Evolutionary conservation across 148 eudicot genomes (phyloP).

Genomic region (Rheum nobile): DNA sequence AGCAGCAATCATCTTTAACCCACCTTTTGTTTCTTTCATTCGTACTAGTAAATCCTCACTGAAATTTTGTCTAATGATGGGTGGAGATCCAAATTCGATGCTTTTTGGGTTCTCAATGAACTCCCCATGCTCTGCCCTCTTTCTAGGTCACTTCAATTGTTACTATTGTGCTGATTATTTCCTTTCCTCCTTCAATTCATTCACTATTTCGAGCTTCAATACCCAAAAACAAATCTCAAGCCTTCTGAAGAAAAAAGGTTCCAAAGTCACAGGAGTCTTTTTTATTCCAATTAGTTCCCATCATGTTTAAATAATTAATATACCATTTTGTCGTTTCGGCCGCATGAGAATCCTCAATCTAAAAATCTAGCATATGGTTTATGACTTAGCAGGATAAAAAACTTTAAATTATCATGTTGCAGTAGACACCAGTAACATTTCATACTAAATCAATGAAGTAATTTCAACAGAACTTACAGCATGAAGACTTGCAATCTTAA

Average conservation of each 20-base stretch:
- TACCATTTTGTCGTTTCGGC: too few relatives aligned
- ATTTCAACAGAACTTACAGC: conserved; percentile 35
- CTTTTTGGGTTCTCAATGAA: too few relatives aligned
- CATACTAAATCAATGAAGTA: background rate
- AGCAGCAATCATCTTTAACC: background rate
- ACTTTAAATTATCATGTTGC: background rate
- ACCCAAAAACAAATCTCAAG: background rate
- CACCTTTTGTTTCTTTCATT: background rate
- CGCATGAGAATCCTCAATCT: background rate
- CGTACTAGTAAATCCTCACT: background rate
- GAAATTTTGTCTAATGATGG: too few relatives aligned
- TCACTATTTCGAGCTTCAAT: too few relatives aligned
- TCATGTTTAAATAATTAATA: too few relatives aligned
- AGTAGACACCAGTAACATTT: background rate
- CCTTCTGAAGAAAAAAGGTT: background rate
- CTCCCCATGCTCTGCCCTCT: background rate
- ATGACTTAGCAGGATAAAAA: background rate
- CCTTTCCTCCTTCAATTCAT: too few relatives aligned
- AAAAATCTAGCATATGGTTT: background rate
- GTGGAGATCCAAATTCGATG: too few relatives aligned
- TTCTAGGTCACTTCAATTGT: too few relatives aligned
- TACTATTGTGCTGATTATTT: too few relatives aligned
- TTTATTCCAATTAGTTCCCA: too few relatives aligned
- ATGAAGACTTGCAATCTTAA: conserved; percentile 82
- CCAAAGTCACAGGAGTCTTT: too few relatives aligned